A percentile compares a stretch with the other conserved stretches of the same genome.
phyloP scores from a whole-genome alignment of 306 rosid species.

The Benincasa hispida region DNA sequence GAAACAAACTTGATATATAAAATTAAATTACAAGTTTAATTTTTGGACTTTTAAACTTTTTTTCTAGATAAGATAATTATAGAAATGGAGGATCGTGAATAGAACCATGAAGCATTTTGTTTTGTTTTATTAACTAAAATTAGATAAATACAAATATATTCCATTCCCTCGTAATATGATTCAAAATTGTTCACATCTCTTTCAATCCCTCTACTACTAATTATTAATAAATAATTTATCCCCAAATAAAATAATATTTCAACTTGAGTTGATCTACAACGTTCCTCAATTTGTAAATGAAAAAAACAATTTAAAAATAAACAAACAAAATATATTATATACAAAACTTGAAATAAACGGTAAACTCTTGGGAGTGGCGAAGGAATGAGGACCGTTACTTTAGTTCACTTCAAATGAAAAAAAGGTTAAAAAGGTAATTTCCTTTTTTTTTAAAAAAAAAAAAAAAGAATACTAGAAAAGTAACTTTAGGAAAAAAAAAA shows the following conservation, averaged over 20 bases:
- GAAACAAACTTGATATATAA: too few species aligned
- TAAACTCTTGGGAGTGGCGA: background rate
- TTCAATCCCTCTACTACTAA: background rate
- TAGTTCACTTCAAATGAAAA: too few species aligned
- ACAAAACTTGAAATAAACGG: background rate
- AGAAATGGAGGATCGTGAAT: too few species aligned
- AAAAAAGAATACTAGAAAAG: too few species aligned
- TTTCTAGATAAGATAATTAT: too few species aligned
- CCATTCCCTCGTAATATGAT: background rate
- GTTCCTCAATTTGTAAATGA: background rate
- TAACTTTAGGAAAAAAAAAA: background rate
- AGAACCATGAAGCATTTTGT: too few species aligned
- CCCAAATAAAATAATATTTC: background rate
- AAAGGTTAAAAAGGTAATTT: background rate
- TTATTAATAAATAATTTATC: background rate
- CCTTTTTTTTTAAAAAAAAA: too few species aligned
- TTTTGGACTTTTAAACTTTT: too few species aligned
- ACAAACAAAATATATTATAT: background rate
- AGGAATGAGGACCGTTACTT: background rate
- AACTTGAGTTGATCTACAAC: background rate
- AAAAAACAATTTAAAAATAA: background rate
- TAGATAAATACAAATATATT: background rate
- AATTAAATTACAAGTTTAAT: too few species aligned
- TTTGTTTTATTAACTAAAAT: background rate
- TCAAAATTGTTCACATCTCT: background rate